Percentiles rank a stretch among this genome's conserved stretches.
Evolutionary conservation across 1,284 basidiomycete genomes (phyloP).

Genomic region (Peniophora sp.): DNA sequence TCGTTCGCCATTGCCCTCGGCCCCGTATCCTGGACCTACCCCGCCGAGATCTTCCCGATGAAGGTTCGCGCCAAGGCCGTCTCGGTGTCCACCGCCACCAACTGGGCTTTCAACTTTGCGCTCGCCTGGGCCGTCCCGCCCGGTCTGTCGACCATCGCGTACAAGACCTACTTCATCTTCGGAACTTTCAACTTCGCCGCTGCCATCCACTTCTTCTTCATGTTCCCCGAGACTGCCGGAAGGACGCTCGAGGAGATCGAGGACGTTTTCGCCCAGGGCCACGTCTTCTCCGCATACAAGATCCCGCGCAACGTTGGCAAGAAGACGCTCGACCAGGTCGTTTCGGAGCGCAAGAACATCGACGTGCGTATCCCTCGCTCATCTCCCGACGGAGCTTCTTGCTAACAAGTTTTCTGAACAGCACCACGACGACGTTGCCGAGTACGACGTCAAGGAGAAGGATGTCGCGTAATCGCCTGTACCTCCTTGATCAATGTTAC

Average conservation of each 20-base stretch:
- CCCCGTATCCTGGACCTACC: slow-evolving; percentile 65
- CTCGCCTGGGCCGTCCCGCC: slow-evolving; percentile 49
- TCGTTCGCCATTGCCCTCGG: slow-evolving; percentile 71
- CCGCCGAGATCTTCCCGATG: slow-evolving; percentile 56
- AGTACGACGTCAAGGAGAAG: background rate
- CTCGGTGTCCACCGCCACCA: slow-evolving; percentile 49
- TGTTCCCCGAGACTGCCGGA: slow-evolving; percentile 69
- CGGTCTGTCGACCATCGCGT: slow-evolving; percentile 30
- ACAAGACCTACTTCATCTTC: slow-evolving; percentile 62
- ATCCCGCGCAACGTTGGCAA: slow-evolving; percentile 54
- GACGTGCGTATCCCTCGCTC: slow-evolving; percentile 3
- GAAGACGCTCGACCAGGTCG: slow-evolving; percentile 46
- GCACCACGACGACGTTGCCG: too few species aligned
- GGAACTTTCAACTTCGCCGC: slow-evolving; percentile 70
- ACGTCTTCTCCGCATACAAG: slow-evolving; percentile 66
- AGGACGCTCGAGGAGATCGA: slow-evolving; percentile 72
- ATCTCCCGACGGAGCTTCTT: too few species aligned
- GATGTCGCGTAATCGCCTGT: background rate
- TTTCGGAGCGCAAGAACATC: slow-evolving; percentile 11
- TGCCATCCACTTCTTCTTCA: slow-evolving; percentile 63
- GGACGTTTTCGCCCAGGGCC: slow-evolving; percentile 62
- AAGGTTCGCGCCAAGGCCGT: slow-evolving; percentile 71
- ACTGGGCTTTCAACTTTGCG: slow-evolving; percentile 69
- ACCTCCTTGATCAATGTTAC: background rate
- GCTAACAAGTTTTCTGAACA: too few species aligned